phyloP scores from a whole-genome alignment of 2,329 filamentous ascomycete species.

The Exophiala bonariae region DNA sequence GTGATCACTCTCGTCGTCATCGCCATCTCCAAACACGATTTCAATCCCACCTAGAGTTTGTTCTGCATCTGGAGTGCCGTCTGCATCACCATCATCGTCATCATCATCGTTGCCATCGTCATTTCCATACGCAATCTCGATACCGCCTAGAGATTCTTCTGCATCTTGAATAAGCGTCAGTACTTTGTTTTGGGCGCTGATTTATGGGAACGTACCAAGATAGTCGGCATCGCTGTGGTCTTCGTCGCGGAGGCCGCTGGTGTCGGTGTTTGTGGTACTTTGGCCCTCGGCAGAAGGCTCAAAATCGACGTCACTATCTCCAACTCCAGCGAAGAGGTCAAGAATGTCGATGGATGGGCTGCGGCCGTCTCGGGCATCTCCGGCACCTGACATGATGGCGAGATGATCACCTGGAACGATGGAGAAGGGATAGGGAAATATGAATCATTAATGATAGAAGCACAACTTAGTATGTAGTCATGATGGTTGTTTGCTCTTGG shows the following conservation, averaged over 20 bases:
- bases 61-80: conserved; percentile 34
- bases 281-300: conserved; percentile 19
- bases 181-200: no score
- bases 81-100: conserved; percentile 71
- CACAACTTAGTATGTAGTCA: no score
- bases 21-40: conserved; percentile 33
- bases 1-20: conserved; percentile 35
- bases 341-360: conserved; percentile 23
- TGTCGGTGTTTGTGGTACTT: conserved; percentile 9
- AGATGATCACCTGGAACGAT: not conserved
- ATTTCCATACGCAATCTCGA: conserved; percentile 35
- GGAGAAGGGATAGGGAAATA: not conserved
- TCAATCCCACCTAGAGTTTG: conserved; percentile 25
- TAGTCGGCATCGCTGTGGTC: conserved; percentile 21
- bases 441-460: no score
- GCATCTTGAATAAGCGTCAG: conserved; percentile 22
- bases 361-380: conserved; percentile 19
- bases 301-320: conserved; percentile 25
- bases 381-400: conserved; percentile 21
- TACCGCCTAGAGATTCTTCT: conserved; percentile 21
- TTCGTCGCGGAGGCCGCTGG: conserved; percentile 13
- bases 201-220: no score
- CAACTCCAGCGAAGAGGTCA: conserved; percentile 22
- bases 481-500: not conserved
- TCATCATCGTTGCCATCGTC: conserved; percentile 60